These are phyloP conservation scores for Immersiella caudata DNA, from an alignment of 495 filamentous ascomycete species.

Conservation along the genomic window DNA sequence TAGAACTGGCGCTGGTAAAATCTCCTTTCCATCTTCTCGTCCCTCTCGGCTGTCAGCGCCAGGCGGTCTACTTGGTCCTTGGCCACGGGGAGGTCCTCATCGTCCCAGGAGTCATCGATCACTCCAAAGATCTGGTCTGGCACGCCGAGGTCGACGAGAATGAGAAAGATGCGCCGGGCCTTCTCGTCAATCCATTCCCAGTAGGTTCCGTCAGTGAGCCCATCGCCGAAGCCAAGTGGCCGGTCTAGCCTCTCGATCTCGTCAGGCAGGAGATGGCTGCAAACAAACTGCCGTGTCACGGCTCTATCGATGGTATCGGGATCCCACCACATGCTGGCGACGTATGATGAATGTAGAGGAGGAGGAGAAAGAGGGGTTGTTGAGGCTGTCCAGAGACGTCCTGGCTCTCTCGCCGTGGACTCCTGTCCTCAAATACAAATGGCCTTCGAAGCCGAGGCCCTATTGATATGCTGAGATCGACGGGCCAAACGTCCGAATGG, in stretches of 20 bases:
- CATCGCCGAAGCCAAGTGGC: constrained; percentile 80
- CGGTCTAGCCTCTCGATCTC: constrained; percentile 68
- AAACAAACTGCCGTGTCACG: constrained; percentile 70
- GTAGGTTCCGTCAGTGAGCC: constrained; percentile 86
- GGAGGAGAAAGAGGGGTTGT: not conserved
- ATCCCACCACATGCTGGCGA: constrained; percentile 70
- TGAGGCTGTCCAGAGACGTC: not conserved
- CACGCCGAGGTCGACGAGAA: constrained; percentile 75
- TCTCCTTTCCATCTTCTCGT: constrained; percentile 66
- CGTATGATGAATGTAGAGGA: constrained; percentile 21
- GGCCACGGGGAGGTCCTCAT: constrained; percentile 82
- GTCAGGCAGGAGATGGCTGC: constrained; percentile 64
- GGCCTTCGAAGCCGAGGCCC: not conserved
- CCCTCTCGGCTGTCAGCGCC: constrained; percentile 59
- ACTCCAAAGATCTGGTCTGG: constrained; percentile 84
- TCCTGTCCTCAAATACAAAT: not conserved
- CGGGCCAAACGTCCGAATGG: not conserved
- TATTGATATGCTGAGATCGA: not conserved
- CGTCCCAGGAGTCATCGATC: constrained; percentile 85
- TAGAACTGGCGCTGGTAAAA: constrained; percentile 84
- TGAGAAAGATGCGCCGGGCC: constrained; percentile 78
- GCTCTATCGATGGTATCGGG: constrained; percentile 73
- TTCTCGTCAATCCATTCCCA: constrained; percentile 88
- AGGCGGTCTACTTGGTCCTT: constrained; percentile 71
- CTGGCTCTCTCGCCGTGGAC: not conserved